Evolutionary conservation across 1,139 yeast species (phyloP), one percentile per base, ranked within the genome.

Genomic region (Scheffersomyces titani): DNA sequence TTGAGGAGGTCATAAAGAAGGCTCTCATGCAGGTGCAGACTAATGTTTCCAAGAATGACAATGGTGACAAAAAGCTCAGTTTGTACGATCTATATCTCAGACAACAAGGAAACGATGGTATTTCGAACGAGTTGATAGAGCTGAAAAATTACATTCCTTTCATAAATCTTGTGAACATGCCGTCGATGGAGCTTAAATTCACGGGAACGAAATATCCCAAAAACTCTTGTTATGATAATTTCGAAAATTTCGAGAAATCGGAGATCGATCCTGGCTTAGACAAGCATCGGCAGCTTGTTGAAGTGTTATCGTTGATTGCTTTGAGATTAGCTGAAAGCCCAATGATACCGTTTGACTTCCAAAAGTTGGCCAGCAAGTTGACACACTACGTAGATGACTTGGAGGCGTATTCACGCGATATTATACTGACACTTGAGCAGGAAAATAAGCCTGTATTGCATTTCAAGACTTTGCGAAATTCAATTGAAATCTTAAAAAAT

Each of bases 81-180:
- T 63, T 78, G 49, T 70, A 68, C 54, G 78, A 76, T 4, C 57
- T 71, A 16, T 76, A 59, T 61, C 70, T 69, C 54, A 58, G 63
- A 5, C 73, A 69, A 50, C 65, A 76, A 50, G 70, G 70, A n/a
- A 64, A 59, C 20, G 76, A 71, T 55, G 58, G 53, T 5, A 68
- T 74, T 24, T 68, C 79, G 7, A 81, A 82, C 61, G 70, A 72
- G 54, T 73, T 86, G 59, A 69, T 82, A 50, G 84, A 81, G 45
- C 75, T 71, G 63, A 90, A 89, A 52, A 92, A 91, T 68, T 87
- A 85, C 69, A 70, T 89, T 9, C 94, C 97, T 2, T 87, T 89
- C 61, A 77, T 82, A 54, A 78, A 86, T 46, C 76, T 80, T 57
- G 79, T 82, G 40, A 96, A 96, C 47, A 80, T 91, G 19, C 96